Evolutionary conservation across 1,139 yeast genomes (phyloP), one percentile per base, ranked within the genome.

Genomic region (Yamadazyma songkhlaensis): DNA sequence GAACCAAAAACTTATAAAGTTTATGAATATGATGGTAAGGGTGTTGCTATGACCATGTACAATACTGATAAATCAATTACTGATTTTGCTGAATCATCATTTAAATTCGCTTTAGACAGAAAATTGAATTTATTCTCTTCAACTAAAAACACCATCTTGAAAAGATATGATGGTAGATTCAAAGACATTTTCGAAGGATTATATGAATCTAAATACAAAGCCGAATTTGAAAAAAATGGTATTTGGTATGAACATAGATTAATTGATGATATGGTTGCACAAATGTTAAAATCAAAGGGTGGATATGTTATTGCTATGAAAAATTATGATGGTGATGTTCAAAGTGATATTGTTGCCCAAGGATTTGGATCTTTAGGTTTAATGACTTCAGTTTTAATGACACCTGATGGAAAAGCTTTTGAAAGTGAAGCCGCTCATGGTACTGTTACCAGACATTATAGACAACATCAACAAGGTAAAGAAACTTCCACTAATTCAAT

Each of bases 381-480:
- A 55, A 90, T 90, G 97, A 89, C 97, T 26, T 90, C 97, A 9
- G 95, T 88, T 36, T 78, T 90, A 50, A 79, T 88, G 63, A 83
- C 97, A 25, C 96, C 97, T 35, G 96, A 90, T 64, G 97, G 97
- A 37, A 86, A 85, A 69, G 84, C 96, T 23, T 89, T 88, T 61
- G 97, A 90, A 72, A 76, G 94, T 42, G 97, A 90, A 67, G 97
- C 97, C 44, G 97, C 97, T 21, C 97, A 90, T 62, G 97, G 97
- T 43, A 90, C 97, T 30, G 97, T 90, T 49, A 90, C 97, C 42
- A 85, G 97, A 68, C 97, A 90, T 62, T 90, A 74, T 72, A 83
- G 97, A 71, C 94, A 84, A 66, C 86, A 87, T 64, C 97, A 90
- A 67, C 84, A 84, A 64, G 97, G 97, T 52, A 85, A 88, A 63